Conservation (phyloP, 1,139 yeast genomes). For the Saccharomyces hybrid region DNA sequence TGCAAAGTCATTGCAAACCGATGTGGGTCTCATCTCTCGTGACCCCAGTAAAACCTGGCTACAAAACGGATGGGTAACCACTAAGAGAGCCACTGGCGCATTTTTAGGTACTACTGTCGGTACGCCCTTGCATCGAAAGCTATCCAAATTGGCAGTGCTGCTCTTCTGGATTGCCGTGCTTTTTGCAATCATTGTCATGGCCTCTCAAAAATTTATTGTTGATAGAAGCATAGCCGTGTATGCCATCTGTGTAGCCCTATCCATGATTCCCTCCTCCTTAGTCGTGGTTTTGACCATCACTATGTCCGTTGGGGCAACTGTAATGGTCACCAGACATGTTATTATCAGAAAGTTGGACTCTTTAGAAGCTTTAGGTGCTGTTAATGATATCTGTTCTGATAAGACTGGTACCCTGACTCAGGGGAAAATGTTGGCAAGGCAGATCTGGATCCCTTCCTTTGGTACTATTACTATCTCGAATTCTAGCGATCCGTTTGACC, state of each 20-base stretch:
- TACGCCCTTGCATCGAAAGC: constrained; percentile 88
- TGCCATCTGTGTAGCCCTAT: constrained; percentile 92
- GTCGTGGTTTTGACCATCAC: constrained; percentile 97
- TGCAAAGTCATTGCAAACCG: constrained; percentile 84
- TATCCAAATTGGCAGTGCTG: constrained; percentile 89
- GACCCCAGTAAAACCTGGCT: constrained; percentile 41
- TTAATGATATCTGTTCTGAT: constrained; percentile 90
- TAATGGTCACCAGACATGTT: constrained; percentile 92
- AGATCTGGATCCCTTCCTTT: constrained; percentile 72
- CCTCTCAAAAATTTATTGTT: constrained; percentile 82
- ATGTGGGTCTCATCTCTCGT: constrained; percentile 65
- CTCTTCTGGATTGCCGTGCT: constrained; percentile 73
- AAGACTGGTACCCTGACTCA: constrained; percentile 95
- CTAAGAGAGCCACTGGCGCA: constrained; percentile 50
- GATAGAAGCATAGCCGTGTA: constrained; percentile 93
- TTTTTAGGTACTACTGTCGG: constrained; percentile 70
- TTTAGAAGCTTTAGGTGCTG: constrained; percentile 93
- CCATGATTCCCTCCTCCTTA: constrained; percentile 96
- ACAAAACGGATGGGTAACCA: constrained; percentile 33
- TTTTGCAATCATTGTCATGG: constrained; percentile 79
- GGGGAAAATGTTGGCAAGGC: constrained; percentile 89
- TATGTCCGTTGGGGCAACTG: constrained; percentile 85
- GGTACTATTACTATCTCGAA: constrained; percentile 59
- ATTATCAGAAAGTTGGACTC: constrained; percentile 89
- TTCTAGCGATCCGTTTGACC: constrained; percentile 66